phyloP scores from a whole-genome alignment of 78 protist genomes.

The Tieghemostelium lacteum region DNA sequence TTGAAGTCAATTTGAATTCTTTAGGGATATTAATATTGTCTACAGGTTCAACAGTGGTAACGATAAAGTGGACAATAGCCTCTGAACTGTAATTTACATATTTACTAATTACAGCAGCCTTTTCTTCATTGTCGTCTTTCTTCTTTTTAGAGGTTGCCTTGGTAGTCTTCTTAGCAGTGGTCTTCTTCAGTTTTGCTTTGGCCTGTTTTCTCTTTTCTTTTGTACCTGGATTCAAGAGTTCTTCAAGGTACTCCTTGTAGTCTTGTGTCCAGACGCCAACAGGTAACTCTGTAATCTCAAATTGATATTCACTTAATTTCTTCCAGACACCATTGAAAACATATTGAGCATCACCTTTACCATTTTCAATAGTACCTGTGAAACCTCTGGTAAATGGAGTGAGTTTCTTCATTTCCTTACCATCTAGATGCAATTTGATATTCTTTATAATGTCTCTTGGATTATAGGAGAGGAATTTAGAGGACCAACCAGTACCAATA shows the following conservation, averaged over 20 bases:
- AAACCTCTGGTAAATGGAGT: slow-evolving; percentile 67
- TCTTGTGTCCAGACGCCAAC: slow-evolving; percentile 84
- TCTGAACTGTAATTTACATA: slow-evolving; percentile 13
- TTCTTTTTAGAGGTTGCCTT: slow-evolving; percentile 9
- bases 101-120: slow-evolving; percentile 20
- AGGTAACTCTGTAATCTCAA: slow-evolving; percentile 87
- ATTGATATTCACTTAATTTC: slow-evolving; percentile 18
- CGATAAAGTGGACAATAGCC: not conserved
- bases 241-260: slow-evolving; percentile 89
- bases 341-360: not conserved
- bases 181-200: slow-evolving; percentile 2
- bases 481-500: slow-evolving; percentile 87
- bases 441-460: slow-evolving; percentile 57
- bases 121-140: slow-evolving; percentile 2
- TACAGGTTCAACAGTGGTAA: slow-evolving; percentile 14
- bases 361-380: slow-evolving; percentile 17
- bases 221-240: not conserved
- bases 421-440: not conserved
- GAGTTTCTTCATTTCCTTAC: slow-evolving; percentile 4
- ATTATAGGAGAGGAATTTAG: slow-evolving; percentile 21
- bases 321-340: slow-evolving; percentile 29
- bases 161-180: no score
- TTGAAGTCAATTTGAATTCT: slow-evolving; percentile 12
- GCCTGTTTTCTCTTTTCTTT: slow-evolving; percentile 15
- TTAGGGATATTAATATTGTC: slow-evolving; percentile 33